A percentile compares a stretch with the other conserved stretches of the same genome.
Evolutionary conservation across 768 basidiomycete genomes (phyloP).

Genomic region (Rhodosporidiobolus odoratus): DNA sequence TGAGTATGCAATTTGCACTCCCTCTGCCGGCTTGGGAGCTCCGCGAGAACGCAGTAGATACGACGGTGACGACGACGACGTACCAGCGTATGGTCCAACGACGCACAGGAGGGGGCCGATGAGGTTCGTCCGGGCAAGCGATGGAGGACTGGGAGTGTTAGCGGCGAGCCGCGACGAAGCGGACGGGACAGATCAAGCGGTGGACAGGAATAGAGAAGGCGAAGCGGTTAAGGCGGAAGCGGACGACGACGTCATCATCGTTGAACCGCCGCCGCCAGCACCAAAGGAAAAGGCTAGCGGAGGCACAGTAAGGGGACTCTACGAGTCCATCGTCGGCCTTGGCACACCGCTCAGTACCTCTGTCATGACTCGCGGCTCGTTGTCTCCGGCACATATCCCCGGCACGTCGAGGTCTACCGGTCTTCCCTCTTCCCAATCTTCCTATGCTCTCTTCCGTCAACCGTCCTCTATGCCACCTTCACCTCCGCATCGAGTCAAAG

Average conservation of each 20-base stretch:
- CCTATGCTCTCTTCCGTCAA: no score
- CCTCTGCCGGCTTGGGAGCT: not conserved
- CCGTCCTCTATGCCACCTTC: no score
- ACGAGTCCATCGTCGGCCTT: constrained; percentile 14
- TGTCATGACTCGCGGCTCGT: no score
- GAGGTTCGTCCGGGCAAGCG: constrained; percentile 11
- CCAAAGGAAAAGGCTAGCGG: not conserved
- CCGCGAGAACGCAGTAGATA: not conserved
- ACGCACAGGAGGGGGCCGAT: constrained; percentile 13
- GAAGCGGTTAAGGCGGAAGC: not conserved
- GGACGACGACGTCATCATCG: not conserved
- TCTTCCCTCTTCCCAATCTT: no score
- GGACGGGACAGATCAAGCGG: no score
- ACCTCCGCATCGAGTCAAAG: no score
- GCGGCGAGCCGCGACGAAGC: not conserved
- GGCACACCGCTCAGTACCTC: not conserved
- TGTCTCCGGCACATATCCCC: no score
- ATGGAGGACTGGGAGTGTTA: not conserved
- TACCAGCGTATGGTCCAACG: constrained; percentile 24
- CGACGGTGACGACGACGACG: constrained; percentile 14
- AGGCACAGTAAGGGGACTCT: constrained; percentile 8
- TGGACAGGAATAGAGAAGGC: constrained; percentile 1
- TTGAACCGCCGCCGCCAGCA: not conserved
- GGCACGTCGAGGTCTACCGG: no score
- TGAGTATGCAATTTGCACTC: not conserved